These are phyloP conservation scores for Trichoderma koningiopsis DNA, from an alignment of 2,329 filamentous ascomycete species.

Conservation along the genomic window DNA sequence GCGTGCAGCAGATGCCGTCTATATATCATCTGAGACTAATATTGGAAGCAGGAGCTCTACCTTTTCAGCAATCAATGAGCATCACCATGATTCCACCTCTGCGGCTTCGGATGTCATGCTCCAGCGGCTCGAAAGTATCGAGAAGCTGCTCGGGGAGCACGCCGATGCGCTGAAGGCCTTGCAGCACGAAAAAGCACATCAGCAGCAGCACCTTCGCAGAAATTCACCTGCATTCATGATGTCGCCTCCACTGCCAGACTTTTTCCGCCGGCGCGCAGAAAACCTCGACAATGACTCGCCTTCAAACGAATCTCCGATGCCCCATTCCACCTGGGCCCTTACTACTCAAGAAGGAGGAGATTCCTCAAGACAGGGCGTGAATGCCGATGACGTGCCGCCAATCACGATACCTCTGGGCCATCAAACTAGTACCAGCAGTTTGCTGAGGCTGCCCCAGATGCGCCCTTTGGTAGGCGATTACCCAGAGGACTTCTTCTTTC, in stretches of 20 bases:
- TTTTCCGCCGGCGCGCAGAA: not conserved
- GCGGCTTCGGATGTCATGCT: conserved; percentile 14
- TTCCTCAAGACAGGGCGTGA: conserved; percentile 11
- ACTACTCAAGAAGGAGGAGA: conserved; percentile 7
- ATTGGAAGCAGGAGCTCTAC: not conserved
- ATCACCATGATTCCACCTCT: not conserved
- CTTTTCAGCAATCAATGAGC: not conserved
- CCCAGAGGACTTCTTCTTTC: conserved; percentile 28
- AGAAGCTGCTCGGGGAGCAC: conserved; percentile 17
- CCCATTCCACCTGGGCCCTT: conserved; percentile 23
- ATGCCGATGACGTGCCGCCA: conserved; percentile 17
- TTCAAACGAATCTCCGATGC: conserved; percentile 7
- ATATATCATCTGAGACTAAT: not conserved
- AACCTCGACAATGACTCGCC: not conserved
- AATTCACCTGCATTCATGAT: not conserved
- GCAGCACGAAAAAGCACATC: conserved; percentile 14
- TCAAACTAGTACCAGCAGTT: conserved; percentile 29
- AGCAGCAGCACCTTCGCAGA: not conserved
- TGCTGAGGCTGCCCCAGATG: conserved; percentile 28
- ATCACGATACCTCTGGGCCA: conserved; percentile 30
- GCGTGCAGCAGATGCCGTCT: too few relatives aligned
- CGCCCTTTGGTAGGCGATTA: conserved; percentile 26
- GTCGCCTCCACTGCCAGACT: conserved; percentile 12
- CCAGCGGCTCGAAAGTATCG: conserved; percentile 18
- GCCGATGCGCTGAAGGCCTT: conserved; percentile 1